Evolutionary conservation across 768 basidiomycete genomes (phyloP), one percentile per base, ranked within the genome.

Genomic region (Lentinula detonsa): DNA sequence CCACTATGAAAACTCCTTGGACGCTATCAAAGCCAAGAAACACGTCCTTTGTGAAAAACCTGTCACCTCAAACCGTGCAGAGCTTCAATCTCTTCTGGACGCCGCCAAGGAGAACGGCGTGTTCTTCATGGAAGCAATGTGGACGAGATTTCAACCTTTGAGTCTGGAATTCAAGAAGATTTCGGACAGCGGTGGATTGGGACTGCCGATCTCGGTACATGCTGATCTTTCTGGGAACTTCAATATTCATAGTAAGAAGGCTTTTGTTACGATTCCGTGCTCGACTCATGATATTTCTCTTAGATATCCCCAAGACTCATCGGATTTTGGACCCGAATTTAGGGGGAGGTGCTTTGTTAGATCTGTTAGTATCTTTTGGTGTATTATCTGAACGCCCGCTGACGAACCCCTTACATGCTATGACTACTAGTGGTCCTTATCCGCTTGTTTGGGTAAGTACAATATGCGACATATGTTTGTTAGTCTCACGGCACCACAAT

Each of bases 71-170:
- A 94, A 93, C 67, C 76, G 81, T 5, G 81, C 86, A 2, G 92
- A 95, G 68, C 77, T 93, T 21, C 81, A 84, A n/a, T 82, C 86
- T 50, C 80, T 96, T 23, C 75, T 93, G 18, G 75, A 75, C 9
- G 80, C 91, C 18, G 92, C 94, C 2, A 89, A 88, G 71, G 83
- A 91, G 69, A 76, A 87, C 66, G 82, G 85, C 16, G 80, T 93
- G 1, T 95, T 95, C 78, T 84, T 95, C 67, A 95, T 95, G 93
- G 94, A 95, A 73, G 92, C 90, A 0, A 78, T 93, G 73, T 93
- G 92, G 91, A 93, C 92, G 39, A 80, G 90, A 39, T 92, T 91
- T 77, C 86, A 89, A 61, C 89, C 90, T 11, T 79, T 90, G 62
- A 75, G 78, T 9, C 68, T 76, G 16, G 89, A 88, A 62, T 75